A percentile compares a stretch with the other conserved stretches of the same genome.
phyloP scores from a whole-genome alignment of 306 rosid species.

The Boehmeria nivea region DNA sequence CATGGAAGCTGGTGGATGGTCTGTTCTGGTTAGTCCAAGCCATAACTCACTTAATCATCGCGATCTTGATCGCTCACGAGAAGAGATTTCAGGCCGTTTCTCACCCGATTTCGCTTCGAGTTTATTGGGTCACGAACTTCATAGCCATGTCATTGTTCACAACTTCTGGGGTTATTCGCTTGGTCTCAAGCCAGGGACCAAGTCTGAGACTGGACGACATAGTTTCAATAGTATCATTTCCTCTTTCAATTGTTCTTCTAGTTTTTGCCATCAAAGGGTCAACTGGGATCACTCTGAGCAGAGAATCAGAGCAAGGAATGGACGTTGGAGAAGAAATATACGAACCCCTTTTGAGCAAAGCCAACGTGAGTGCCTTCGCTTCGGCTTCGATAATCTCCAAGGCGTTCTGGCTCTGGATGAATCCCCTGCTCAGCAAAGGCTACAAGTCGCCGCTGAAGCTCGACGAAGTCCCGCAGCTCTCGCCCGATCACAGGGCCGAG shows the following conservation, averaged over 20 bases:
- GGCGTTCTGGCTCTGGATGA: constrained; percentile 88
- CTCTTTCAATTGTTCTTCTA: constrained; percentile 49
- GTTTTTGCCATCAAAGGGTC: constrained; percentile 50
- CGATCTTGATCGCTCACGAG: constrained; percentile 52
- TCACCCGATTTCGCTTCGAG: constrained; percentile 67
- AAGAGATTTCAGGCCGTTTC: constrained; percentile 46
- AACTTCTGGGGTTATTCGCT: constrained; percentile 58
- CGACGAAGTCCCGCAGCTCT: constrained; percentile 67
- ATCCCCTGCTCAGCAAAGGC: constrained; percentile 79
- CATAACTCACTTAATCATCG: constrained; percentile 48
- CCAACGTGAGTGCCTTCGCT: constrained; percentile 60
- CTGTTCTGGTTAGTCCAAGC: constrained; percentile 68
- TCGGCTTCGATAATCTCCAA: constrained; percentile 68
- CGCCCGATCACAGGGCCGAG: constrained; percentile 70
- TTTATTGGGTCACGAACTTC: constrained; percentile 59
- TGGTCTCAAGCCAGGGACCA: constrained; percentile 27
- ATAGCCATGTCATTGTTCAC: constrained; percentile 44
- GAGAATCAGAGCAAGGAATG: constrained; percentile 21
- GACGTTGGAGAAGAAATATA: constrained; percentile 26
- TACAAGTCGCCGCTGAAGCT: constrained; percentile 52
- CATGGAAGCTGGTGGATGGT: constrained; percentile 59
- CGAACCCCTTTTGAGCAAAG: constrained; percentile 26
- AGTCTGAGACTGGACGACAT: constrained; percentile 53
- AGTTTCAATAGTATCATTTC: constrained; percentile 49
- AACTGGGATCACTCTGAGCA: constrained; percentile 41